Base-by-base conservation (phyloP, 352 stramenopile species). In the Phytophthora europaea region DNA sequence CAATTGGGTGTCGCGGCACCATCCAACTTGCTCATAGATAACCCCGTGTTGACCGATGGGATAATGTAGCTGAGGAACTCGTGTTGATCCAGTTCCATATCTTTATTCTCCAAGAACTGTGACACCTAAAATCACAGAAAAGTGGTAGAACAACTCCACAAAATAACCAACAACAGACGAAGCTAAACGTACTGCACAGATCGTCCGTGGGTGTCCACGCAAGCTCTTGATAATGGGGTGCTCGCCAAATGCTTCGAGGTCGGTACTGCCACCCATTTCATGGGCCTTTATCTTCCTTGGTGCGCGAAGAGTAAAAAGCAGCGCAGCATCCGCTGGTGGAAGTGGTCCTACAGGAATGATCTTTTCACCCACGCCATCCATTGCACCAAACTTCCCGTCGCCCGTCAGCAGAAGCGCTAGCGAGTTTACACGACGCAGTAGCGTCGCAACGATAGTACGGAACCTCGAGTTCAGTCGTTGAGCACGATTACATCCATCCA, bases 1-100 rank as follows among this genome's bases (percentile, higher is more conserved):
- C 51, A 75, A 55, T 55, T 33, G 0, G 73, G 38, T n/a, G 23
- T 28, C 2, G 43, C 54, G 8, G 33, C 12, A 18, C 43, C 34
- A 36, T 79, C 73, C 20, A 74, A 74, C 20, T 83, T 81, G n/a
- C 76, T 73, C 36, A 78, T 58, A n/a, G 79, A 80, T 40, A 95
- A 78, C 4, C 88, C 88, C 2, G 84, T 88, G n/a, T 85, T 90
- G 9, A 95, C 87, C 0, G 88, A 91, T 20, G 88, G 88, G 33
- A 95, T 92, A 53, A 95, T 92, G 69, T 93, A 95, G 59, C 84
- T 82, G 18, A 95, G 67, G 51, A 95, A 94, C 67, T 95, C 88
- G 50, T 84, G 82, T 73, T 94, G 84, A 51, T 95, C 88, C n/a
- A 93, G 68, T 45, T 94, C 83, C 84, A 95, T 92, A 63, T 95